These are phyloP conservation scores for Polyplosphaeria fusca DNA, from an alignment of 495 filamentous ascomycete species.

Conservation along the genomic window DNA sequence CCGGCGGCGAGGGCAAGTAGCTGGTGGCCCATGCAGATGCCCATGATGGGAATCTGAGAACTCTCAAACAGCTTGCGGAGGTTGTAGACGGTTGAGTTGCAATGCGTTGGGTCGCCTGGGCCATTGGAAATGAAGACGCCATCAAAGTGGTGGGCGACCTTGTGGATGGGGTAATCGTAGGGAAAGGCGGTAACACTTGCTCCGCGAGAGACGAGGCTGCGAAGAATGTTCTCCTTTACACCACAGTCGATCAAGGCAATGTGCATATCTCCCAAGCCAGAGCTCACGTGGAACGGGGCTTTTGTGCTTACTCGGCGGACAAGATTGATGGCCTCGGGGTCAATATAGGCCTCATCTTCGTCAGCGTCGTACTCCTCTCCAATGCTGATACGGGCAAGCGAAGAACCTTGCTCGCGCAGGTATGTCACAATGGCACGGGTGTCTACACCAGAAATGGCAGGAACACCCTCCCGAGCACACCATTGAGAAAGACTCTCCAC, in stretches of 20 bases:
- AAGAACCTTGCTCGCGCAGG: conserved; percentile 92
- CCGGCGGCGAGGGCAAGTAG: conserved; percentile 78
- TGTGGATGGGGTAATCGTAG: conserved; percentile 95
- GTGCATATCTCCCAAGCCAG: conserved; percentile 75
- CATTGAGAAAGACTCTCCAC: conserved; percentile 89
- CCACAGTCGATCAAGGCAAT: conserved; percentile 95
- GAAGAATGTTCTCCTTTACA: conserved; percentile 99
- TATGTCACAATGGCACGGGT: conserved; percentile 94
- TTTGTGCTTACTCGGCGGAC: conserved; percentile 96
- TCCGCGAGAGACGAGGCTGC: conserved; percentile 83
- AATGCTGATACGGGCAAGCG: conserved; percentile 88
- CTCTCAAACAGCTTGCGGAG: conserved; percentile 82
- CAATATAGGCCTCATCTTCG: conserved; percentile 92
- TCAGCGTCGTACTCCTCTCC: conserved; percentile 98
- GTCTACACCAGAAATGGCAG: conserved; percentile 94
- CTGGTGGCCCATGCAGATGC: conserved; percentile 95
- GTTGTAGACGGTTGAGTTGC: conserved; percentile 87
- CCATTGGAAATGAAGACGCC: conserved; percentile 98
- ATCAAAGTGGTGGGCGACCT: conserved; percentile 95
- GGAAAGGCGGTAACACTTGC: conserved; percentile 89
- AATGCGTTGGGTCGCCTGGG: conserved; percentile 95
- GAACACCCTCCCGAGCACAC: conserved; percentile 94
- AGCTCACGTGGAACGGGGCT: conserved; percentile 89
- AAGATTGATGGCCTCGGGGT: conserved; percentile 93
- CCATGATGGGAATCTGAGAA: conserved; percentile 88